These are phyloP conservation scores for Aspergillus ochraceus DNA, from an alignment of 2,329 filamentous ascomycete genomes.

Conservation along the genomic window DNA sequence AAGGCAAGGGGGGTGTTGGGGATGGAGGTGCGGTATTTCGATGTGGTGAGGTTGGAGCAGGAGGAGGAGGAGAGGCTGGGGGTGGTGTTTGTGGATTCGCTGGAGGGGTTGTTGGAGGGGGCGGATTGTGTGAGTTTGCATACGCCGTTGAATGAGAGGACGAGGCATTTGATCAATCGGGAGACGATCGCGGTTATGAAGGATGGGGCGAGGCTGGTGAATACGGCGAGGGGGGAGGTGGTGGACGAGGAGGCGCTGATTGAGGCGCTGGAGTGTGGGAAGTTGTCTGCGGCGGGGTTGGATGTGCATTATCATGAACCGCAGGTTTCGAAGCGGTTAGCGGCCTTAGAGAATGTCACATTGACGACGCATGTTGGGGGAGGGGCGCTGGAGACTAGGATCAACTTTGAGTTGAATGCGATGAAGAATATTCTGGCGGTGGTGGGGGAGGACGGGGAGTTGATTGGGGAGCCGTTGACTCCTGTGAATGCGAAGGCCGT, in stretches of 20 bases:
- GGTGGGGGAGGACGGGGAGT: too few species aligned
- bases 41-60: too few species aligned
- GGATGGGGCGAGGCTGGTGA: neutral
- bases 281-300: neutral
- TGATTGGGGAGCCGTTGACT: too few species aligned
- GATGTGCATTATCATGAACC: neutral
- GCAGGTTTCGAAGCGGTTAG: too few species aligned
- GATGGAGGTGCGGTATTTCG: too few species aligned
- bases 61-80: neutral
- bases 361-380: too few species aligned
- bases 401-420: too few species aligned
- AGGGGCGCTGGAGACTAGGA: too few species aligned
- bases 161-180: neutral
- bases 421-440: too few species aligned
- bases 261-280: neutral
- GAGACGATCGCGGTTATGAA: neutral
- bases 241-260: neutral
- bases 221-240: neutral
- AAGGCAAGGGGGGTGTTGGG: too few species aligned
- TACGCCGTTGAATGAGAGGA: neutral
- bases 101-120: neutral
- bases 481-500: too few species aligned
- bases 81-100: neutral
- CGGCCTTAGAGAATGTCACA: too few species aligned
- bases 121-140: neutral